Percentiles rank a stretch among this genome's conserved stretches.
Evolutionary conservation across 164 flowering plant species (phyloP).

Genomic region (Stephania cephalantha): DNA sequence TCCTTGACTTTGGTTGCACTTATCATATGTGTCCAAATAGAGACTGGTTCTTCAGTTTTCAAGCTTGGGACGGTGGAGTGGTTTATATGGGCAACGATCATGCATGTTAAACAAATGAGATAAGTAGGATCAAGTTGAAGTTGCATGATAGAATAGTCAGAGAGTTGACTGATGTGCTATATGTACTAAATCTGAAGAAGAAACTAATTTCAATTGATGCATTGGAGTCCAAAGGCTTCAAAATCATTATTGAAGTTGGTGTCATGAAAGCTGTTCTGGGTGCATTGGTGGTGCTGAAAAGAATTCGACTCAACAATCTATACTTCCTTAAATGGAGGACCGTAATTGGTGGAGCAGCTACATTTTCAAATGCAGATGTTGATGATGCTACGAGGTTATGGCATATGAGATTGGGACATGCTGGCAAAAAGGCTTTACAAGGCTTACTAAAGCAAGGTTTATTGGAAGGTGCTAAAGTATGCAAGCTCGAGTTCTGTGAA

Average conservation of each 20-base stretch:
- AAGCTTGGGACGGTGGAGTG: background rate
- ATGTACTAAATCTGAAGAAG: background rate
- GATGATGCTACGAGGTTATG: too few species aligned
- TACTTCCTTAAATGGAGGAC: background rate
- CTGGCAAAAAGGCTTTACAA: too few species aligned
- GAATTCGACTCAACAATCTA: background rate
- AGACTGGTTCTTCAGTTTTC: constrained; percentile 3
- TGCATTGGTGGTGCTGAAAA: background rate
- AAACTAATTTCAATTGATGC: background rate
- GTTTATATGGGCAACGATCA: constrained; percentile 15
- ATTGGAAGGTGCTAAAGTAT: too few species aligned
- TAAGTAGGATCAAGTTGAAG: background rate
- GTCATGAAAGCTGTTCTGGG: background rate
- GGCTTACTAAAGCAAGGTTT: background rate
- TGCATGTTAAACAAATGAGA: constrained; percentile 3
- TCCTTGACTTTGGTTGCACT: constrained; percentile 10
- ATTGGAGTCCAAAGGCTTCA: background rate
- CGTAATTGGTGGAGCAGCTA: background rate
- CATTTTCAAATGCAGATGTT: background rate
- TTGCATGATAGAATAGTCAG: background rate
- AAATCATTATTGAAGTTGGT: background rate
- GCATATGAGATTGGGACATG: too few species aligned
- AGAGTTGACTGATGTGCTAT: background rate
- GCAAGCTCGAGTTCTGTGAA: too few species aligned
- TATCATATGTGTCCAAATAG: constrained; percentile 12